Base-by-base conservation (phyloP, 2,329 filamentous ascomycete genomes). In the Pseudodiploospora longispora region DNA sequence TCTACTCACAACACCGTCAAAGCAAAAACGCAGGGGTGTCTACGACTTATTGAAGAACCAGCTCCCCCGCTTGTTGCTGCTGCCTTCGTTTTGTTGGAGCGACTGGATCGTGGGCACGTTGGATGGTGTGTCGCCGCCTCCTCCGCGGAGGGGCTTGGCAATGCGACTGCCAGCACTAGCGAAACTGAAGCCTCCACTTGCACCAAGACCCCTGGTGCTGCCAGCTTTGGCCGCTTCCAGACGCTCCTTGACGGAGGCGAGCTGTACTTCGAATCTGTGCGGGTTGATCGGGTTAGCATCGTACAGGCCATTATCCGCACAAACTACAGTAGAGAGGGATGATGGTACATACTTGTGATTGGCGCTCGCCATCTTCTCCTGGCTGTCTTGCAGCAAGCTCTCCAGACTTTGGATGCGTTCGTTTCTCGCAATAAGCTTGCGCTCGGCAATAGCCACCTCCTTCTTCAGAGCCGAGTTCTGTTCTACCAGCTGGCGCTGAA, bases 381-480 rank as follows among this genome's bases (percentile, higher is more conserved):
- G 93, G 61, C 88, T 95, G 65, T 98, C 93, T 65, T 95, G 89
- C 57, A 98, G 76, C 59, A 98, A 71, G 59, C 79, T 84, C 71
- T 98, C 93, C 38, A 98, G 74, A 63, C 87, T 94, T 65, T 94
- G 84, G 62, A 98, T 98, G 46, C 93, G 85, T 74, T 98, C 93
- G 61, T 97, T 97, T 56, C 93, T 78, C 27, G 93, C 93, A 64
- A 95, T 94, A 50, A 98, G 76, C 69, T 98, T 98, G 56, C 93
- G 82, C 74, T 98, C 93, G 1, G 93, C 93, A 61, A 98, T 98
- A 44, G 93, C 93, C 44, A 98, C 93, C 69, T 98, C 93, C 75
- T 98, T 97, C 82, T 98, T 98, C 59, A 98, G 75, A 50, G 84
- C 85, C 55, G 87, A 87, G 69, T 98, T 98, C 67, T 98, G 93